Base-by-base conservation (phyloP, 2,329 filamentous ascomycete species). In the Paecilomyces sp. region DNA sequence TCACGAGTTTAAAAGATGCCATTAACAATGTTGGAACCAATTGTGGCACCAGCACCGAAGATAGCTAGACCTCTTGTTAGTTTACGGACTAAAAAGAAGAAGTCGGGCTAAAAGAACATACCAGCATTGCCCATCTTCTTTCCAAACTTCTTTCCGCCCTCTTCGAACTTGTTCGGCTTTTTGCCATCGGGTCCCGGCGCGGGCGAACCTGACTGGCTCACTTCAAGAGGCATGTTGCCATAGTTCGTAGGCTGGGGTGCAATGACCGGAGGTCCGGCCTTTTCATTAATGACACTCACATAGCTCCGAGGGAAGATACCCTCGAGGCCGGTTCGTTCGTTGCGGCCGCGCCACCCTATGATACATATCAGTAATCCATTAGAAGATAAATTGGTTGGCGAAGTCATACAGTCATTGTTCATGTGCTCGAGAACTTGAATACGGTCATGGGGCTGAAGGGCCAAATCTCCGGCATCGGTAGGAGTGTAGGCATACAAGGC, bases 231-330 rank as follows among this genome's bases (percentile, higher is more conserved):
- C 76, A 89, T 87, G 66, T 88, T 85, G 56, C 79, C 79, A 59
- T 81, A 80, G 59, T 68, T 74, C 57, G 74, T 74, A 61, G 72
- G 77, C 60, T 70, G 74, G 67, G 71, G 73, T 62, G 78, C 67
- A 57, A 73, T 66, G 57, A 66, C 66, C 60, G 68, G 63, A 56
- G 62, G 74, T 76, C 63, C 76, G 67, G 64, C 72, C 74, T 88
- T 86, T 65, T 88, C 82, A 67, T 92, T 87, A 57, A 89, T 77
- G 57, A 90, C 80, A 63, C 80, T 82, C 56, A 96, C 92, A 72
- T 97, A 97, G 73, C 85, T 91, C 67, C 88, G 85, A n/a, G 93
- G 93, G 83, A 97, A 97, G 73, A 97, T 96, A 68, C 93, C 93
- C 77, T 96, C 91, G 66, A 85, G 79, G 59, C 88, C 88, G 8